Conservation (phyloP, 495 filamentous ascomycete genomes). For the Evernia prunastri region DNA sequence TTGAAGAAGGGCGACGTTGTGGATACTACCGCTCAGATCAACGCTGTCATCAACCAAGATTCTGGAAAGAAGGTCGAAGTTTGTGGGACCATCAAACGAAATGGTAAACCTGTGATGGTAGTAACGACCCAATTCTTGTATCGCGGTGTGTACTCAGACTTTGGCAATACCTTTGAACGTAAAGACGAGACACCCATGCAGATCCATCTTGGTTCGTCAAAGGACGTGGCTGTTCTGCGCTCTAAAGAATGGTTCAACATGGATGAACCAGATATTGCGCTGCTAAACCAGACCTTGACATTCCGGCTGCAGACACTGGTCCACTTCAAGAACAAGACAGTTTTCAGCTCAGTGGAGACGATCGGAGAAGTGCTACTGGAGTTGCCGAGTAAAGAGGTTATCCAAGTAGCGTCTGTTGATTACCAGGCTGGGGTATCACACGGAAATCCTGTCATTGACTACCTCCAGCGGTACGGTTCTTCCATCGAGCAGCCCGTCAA, state of each 20-base stretch:
- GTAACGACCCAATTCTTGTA: constrained; percentile 98
- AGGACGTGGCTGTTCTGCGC: constrained; percentile 86
- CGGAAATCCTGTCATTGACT: constrained; percentile 95
- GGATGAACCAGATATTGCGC: constrained; percentile 70
- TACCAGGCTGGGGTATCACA: constrained; percentile 86
- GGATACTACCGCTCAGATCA: constrained; percentile 90
- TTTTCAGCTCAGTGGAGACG: constrained; percentile 90
- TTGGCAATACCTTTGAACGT: constrained; percentile 95
- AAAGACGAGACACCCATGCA: constrained; percentile 95
- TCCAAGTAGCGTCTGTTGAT: constrained; percentile 90
- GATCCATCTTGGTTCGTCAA: constrained; percentile 73
- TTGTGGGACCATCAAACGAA: constrained; percentile 85
- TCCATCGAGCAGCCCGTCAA: constrained; percentile 94
- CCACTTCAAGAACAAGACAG: constrained; percentile 87
- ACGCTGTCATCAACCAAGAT: constrained; percentile 95
- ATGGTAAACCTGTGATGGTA: constrained; percentile 90
- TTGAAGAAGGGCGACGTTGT: constrained; percentile 90
- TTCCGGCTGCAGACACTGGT: constrained; percentile 91
- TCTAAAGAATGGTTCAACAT: constrained; percentile 97
- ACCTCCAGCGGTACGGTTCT: constrained; percentile 83
- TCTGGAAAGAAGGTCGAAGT: constrained; percentile 99
- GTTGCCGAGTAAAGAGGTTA: constrained; percentile 93
- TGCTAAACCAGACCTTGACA: constrained; percentile 85
- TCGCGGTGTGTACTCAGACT: constrained; percentile 85
- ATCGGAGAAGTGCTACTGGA: constrained; percentile 88